These are phyloP conservation scores for Blastobotrys muscicola DNA, from an alignment of 805 yeast species.

Conservation along the genomic window DNA sequence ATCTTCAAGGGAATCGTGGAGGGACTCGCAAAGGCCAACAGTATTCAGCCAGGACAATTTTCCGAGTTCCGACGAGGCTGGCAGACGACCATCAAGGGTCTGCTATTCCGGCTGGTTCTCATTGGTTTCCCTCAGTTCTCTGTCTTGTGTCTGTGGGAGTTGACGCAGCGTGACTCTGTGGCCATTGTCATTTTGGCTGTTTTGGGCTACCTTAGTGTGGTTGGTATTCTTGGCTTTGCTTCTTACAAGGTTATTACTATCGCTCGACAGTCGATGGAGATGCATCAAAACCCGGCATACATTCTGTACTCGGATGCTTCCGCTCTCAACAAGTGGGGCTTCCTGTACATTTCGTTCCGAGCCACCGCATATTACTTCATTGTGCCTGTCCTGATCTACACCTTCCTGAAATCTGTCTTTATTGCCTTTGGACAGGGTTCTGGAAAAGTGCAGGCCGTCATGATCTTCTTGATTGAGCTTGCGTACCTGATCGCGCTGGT, in stretches of 20 bases:
- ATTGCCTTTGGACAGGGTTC: conserved; percentile 76
- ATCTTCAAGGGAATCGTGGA: conserved; percentile 62
- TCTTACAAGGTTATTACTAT: conserved; percentile 60
- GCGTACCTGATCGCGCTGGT: conserved; percentile 56
- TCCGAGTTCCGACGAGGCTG: conserved; percentile 73
- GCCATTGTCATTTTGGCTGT: conserved; percentile 78
- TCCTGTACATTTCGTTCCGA: conserved; percentile 80
- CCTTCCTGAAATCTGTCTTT: conserved; percentile 65
- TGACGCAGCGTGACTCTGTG: conserved; percentile 70
- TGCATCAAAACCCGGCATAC: conserved; percentile 88
- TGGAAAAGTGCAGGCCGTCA: conserved; percentile 76
- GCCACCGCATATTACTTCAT: conserved; percentile 86
- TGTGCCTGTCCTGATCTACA: conserved; percentile 51
- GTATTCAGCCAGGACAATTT: conserved; percentile 56
- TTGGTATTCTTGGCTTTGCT: conserved; percentile 60
- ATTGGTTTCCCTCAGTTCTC: conserved; percentile 84
- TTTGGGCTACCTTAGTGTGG: conserved; percentile 48
- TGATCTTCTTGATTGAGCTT: conserved; percentile 68
- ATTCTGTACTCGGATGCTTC: conserved; percentile 75
- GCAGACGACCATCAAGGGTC: conserved; percentile 79
- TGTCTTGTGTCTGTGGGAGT: conserved; percentile 80
- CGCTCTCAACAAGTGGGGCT: conserved; percentile 81
- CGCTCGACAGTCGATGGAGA: conserved; percentile 60
- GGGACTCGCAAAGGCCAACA: conserved; percentile 48
- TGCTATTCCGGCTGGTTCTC: conserved; percentile 70